Evolutionary conservation across 1,139 yeast genomes (phyloP), one percentile per base, ranked within the genome.

Genomic region (Diutina rugosa): DNA sequence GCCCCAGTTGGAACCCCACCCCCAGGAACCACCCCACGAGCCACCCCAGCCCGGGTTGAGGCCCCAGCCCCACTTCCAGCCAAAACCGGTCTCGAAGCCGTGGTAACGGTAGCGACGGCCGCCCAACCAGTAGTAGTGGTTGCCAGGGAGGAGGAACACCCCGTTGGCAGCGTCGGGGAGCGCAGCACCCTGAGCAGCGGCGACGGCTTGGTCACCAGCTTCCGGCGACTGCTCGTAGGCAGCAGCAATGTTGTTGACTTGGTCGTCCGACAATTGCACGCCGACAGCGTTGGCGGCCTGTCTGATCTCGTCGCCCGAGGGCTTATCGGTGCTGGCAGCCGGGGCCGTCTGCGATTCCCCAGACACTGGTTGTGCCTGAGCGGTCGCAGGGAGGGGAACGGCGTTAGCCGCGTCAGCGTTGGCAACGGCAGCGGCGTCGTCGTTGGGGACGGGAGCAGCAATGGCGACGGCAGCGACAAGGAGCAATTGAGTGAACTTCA

Each of bases 21-120:
- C 51, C 51, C 45, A 49, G 41, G 29, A 6, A 18, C 28, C 14
- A n/a, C 35, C 35, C 51, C 51, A 47, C 29, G 10, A 9, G 35
- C 18, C 14, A 8, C 41, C 44, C n/a, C 14, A 35, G 41, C 41
- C 41, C 41, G 41, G 41, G 41, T 35, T 35, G 14, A 35, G 41
- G 14, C 53, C 44, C 53, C 53, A 49, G 45, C 53, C 53, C 44
- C 45, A 49, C 18, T 38, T 30, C 53, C 53, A 49, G 28, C 41
- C 41, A n/a, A 28, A 32, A 30, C 53, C 53, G n/a, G 30, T 14
- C n/a, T 49, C 21, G 53, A 28, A 49, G 7, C 53, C 51, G 10
- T 18, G 29, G 51, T 28, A 47, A 7, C 51, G 18, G 51, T 47
- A 47, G 5, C 16, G 6, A n/a, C 9, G 5, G 6, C 51, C 51